phyloP scores from a whole-genome alignment of 768 basidiomycete genomes.

The Russula sp. region DNA sequence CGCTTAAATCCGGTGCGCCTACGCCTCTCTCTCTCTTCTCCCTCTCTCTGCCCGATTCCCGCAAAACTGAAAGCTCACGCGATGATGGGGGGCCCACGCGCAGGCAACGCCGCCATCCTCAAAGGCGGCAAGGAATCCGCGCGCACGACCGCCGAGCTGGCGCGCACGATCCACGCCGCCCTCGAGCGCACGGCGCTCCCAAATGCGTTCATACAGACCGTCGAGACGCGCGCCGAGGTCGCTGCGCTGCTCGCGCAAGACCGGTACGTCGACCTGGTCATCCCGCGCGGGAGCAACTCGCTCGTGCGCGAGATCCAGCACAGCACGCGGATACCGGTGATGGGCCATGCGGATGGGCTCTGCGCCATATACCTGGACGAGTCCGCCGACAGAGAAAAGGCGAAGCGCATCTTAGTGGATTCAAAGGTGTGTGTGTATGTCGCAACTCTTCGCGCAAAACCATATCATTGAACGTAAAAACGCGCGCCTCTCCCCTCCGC shows the following conservation, averaged over 20 bases:
- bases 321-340: conserved; percentile 87
- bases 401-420: conserved; percentile 75
- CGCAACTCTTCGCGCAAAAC: neutral
- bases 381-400: conserved; percentile 69
- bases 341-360: conserved; percentile 98
- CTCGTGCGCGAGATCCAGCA: conserved; percentile 87
- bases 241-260: conserved; percentile 81
- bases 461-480: too few relatives aligned
- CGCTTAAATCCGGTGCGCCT: conserved; percentile 91
- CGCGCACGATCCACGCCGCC: conserved; percentile 72
- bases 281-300: conserved; percentile 89
- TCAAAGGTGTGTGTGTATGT: conserved; percentile 74
- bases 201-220: conserved; percentile 77
- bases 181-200: conserved; percentile 69
- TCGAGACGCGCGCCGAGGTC: conserved; percentile 89
- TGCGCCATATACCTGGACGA: conserved; percentile 89
- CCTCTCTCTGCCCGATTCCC: too few relatives aligned
- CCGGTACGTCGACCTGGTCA: conserved; percentile 92
- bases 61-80: neutral
- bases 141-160: conserved; percentile 67
- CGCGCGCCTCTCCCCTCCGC: too few relatives aligned
- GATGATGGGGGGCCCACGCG: too few relatives aligned
- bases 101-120: conserved; percentile 94
- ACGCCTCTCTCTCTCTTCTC: too few relatives aligned
- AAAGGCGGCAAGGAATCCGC: conserved; percentile 97